Evolutionary conservation across 2,329 filamentous ascomycete genomes (phyloP).

Genomic region (Nigrospora sphaerica): DNA sequence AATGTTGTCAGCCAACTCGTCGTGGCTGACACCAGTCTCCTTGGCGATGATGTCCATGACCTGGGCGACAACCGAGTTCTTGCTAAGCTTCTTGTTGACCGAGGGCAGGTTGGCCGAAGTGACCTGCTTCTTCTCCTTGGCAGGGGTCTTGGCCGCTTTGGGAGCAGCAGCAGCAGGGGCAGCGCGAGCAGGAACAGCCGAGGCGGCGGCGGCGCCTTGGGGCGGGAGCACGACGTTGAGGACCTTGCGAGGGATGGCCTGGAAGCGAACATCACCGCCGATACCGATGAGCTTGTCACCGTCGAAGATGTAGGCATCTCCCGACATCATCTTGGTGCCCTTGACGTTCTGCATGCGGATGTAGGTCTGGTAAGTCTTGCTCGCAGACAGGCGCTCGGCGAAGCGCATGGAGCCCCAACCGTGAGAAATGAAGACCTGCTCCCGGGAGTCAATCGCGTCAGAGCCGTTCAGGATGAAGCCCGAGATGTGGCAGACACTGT

Average conservation of each 20-base stretch:
- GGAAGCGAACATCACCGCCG: slow-evolving; percentile 55
- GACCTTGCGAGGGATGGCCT: slow-evolving; percentile 57
- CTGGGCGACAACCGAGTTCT: slow-evolving; percentile 31
- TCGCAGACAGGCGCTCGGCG: slow-evolving; percentile 34
- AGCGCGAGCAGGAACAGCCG: slow-evolving; percentile 26
- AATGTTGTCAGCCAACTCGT: slow-evolving; percentile 49
- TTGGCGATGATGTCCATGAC: slow-evolving; percentile 48
- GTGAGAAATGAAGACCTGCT: slow-evolving; percentile 52
- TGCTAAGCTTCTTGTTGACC: slow-evolving; percentile 44
- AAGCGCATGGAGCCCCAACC: slow-evolving; percentile 50
- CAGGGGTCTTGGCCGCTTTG: slow-evolving; percentile 25
- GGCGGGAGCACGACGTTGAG: slow-evolving; percentile 62
- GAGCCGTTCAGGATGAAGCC: slow-evolving; percentile 56
- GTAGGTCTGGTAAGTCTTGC: slow-evolving; percentile 47
- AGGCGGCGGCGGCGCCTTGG: slow-evolving; percentile 36
- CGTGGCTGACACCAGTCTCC: slow-evolving; percentile 46
- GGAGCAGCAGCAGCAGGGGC: slow-evolving; percentile 22
- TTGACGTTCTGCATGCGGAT: slow-evolving; percentile 50
- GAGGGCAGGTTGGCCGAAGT: slow-evolving; percentile 38
- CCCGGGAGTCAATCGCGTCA: slow-evolving; percentile 45
- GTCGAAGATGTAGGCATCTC: slow-evolving; percentile 49
- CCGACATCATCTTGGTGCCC: slow-evolving; percentile 42
- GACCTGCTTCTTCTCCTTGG: slow-evolving; percentile 36
- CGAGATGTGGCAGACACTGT: slow-evolving; percentile 51
- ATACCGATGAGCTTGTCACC: slow-evolving; percentile 41